Percentiles rank a stretch among this genome's conserved stretches.
Evolutionary conservation across 805 yeast genomes (phyloP).

Genomic region (Candida hispaniensis): DNA sequence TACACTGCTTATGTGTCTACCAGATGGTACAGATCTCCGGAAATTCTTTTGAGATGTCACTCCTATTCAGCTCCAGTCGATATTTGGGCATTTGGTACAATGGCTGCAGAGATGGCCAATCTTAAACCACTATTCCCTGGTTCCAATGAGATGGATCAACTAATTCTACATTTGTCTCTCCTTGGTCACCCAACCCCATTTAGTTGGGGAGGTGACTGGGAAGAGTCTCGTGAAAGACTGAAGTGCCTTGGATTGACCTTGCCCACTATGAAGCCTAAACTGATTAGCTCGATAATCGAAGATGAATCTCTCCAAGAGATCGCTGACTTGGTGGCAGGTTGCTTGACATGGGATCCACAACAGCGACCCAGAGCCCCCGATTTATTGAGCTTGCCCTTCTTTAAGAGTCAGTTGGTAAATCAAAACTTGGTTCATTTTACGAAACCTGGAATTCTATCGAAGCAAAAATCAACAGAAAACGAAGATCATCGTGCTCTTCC

Average conservation of each 20-base stretch:
- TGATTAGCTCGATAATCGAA: constrained; percentile 3
- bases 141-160: constrained; percentile 64
- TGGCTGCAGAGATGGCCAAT: constrained; percentile 75
- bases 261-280: constrained; percentile 30
- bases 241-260: constrained; percentile 18
- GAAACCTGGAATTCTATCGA: too few relatives aligned
- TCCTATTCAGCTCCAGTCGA: constrained; percentile 77
- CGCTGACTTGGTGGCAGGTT: constrained; percentile 24
- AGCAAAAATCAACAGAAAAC: too few relatives aligned
- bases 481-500: too few relatives aligned
- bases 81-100: constrained; percentile 87
- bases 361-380: constrained; percentile 20
- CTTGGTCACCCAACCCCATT: constrained; percentile 60
- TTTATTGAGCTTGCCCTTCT: constrained; percentile 16
- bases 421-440: too few relatives aligned
- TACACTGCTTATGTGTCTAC: constrained; percentile 88
- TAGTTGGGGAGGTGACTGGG: constrained; percentile 19
- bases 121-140: constrained; percentile 82
- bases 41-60: constrained; percentile 38
- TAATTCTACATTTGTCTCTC: constrained; percentile 50
- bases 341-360: constrained; percentile 73
- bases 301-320: too few relatives aligned
- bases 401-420: too few relatives aligned
- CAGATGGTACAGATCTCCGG: constrained; percentile 95
- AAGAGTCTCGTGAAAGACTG: constrained; percentile 14